These are phyloP conservation scores for Penicillium salamii DNA, from an alignment of 495 filamentous ascomycete genomes.

Conservation along the genomic window DNA sequence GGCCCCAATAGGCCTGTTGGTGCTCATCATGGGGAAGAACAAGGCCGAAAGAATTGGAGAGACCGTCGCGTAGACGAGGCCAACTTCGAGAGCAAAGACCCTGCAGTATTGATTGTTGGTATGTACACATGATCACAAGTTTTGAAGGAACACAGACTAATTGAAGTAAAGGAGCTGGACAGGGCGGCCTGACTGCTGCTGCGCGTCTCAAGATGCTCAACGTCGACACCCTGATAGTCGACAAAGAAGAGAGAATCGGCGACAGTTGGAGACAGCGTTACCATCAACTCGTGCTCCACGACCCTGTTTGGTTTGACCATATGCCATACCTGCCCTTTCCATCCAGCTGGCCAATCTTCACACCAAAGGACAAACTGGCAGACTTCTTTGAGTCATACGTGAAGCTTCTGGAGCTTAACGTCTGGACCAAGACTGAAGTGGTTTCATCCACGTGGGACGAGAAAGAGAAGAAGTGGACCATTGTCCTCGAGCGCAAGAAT, in stretches of 20 bases:
- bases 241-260: constrained; percentile 62
- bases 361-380: constrained; percentile 78
- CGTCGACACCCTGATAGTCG: constrained; percentile 62
- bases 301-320: constrained; percentile 76
- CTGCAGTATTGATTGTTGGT: constrained; percentile 68
- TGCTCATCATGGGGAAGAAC: constrained; percentile 52
- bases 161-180: constrained; percentile 40
- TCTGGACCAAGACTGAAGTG: constrained; percentile 63
- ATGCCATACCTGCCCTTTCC: constrained; percentile 73
- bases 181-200: constrained; percentile 56
- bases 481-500: constrained; percentile 50
- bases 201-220: constrained; percentile 72
- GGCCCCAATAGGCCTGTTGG: constrained; percentile 37
- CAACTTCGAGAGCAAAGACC: constrained; percentile 53
- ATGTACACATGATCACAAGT: constrained; percentile 17
- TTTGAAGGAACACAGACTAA: background rate
- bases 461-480: constrained; percentile 55
- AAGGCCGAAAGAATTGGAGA: constrained; percentile 60
- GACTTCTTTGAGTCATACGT: constrained; percentile 77
- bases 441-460: constrained; percentile 52
- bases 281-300: constrained; percentile 64
- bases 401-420: constrained; percentile 69
- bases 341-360: constrained; percentile 62
- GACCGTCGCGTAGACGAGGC: constrained; percentile 56
- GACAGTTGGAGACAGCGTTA: constrained; percentile 77